Conservation (phyloP, 1,139 yeast species). For the Nakaseomyces nivariensis region DNA sequence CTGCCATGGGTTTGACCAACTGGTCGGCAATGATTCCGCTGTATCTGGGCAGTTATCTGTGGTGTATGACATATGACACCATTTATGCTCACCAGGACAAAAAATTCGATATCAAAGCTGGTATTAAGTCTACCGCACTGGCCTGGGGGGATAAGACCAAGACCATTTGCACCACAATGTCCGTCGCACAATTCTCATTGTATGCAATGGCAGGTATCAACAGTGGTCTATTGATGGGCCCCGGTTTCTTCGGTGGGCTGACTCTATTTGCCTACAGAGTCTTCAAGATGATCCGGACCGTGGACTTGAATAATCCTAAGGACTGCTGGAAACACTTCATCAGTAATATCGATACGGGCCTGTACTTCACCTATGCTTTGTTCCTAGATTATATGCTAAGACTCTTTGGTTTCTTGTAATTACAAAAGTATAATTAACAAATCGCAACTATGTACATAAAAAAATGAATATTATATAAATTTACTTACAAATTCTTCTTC, state of each 20-base stretch:
- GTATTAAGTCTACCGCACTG: slow-evolving; percentile 89
- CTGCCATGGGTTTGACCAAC: slow-evolving; percentile 85
- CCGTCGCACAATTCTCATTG: slow-evolving; percentile 56
- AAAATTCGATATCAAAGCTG: slow-evolving; percentile 73
- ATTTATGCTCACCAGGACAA: slow-evolving; percentile 98
- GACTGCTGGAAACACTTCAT: slow-evolving; percentile 77
- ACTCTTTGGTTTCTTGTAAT: slow-evolving; percentile 21
- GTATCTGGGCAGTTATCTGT: slow-evolving; percentile 65
- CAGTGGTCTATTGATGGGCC: slow-evolving; percentile 63
- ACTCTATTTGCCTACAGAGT: slow-evolving; percentile 61
- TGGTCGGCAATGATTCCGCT: slow-evolving; percentile 69
- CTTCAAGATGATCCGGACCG: slow-evolving; percentile 54
- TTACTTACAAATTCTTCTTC: neutral
- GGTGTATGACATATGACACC: slow-evolving; percentile 96
- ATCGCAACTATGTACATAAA: neutral
- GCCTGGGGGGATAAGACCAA: slow-evolving; percentile 82
- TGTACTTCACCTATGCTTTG: slow-evolving; percentile 67
- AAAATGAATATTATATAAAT: neutral
- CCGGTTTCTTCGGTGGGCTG: slow-evolving; percentile 64
- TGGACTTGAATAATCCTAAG: slow-evolving; percentile 66
- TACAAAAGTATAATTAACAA: neutral
- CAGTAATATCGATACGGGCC: slow-evolving; percentile 73
- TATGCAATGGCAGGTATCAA: slow-evolving; percentile 66
- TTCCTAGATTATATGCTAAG: slow-evolving; percentile 58
- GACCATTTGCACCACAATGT: slow-evolving; percentile 51